A percentile compares a stretch with the other conserved stretches of the same genome.
These are phyloP conservation scores for Penicillium steckii DNA, from an alignment of 495 filamentous ascomycete genomes.

Conservation along the genomic window DNA sequence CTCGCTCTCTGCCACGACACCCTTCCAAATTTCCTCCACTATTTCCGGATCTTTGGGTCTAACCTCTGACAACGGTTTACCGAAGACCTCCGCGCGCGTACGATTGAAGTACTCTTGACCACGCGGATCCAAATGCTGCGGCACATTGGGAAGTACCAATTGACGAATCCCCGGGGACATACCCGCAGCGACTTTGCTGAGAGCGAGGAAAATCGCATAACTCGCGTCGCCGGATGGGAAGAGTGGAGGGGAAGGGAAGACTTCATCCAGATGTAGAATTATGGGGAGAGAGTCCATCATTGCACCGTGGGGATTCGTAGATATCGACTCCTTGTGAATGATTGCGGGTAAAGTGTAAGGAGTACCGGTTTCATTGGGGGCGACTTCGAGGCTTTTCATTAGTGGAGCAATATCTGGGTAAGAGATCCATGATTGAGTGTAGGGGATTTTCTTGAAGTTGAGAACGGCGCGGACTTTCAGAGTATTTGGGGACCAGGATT, in stretches of 20 bases:
- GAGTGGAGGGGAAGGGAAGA: constrained; percentile 29
- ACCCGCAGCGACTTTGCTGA: constrained; percentile 45
- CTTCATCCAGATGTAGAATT: constrained; percentile 34
- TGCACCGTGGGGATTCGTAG: constrained; percentile 24
- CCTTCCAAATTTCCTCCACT: constrained; percentile 14
- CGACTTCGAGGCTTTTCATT: constrained; percentile 22
- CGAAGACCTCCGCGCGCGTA: constrained; percentile 27
- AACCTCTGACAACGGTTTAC: constrained; percentile 33
- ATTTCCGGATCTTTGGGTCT: constrained; percentile 17
- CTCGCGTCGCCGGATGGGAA: constrained; percentile 36
- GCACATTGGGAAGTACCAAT: constrained; percentile 23
- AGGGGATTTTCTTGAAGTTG: constrained; percentile 42
- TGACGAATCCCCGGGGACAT: background rate
- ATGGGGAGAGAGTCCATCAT: constrained; percentile 43
- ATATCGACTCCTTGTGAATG: constrained; percentile 25
- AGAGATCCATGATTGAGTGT: constrained; percentile 42
- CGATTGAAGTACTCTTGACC: constrained; percentile 31
- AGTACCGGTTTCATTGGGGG: constrained; percentile 17
- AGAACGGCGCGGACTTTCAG: constrained; percentile 36
- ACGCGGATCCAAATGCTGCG: constrained; percentile 25
- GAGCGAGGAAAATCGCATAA: constrained; percentile 22
- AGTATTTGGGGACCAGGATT: constrained; percentile 44
- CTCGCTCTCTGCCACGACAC: constrained; percentile 12
- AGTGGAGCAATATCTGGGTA: constrained; percentile 42
- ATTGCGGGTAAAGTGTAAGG: constrained; percentile 43